phyloP scores from a whole-genome alignment of 169 alveolate genomes.

The Perkinsus marinus region DNA sequence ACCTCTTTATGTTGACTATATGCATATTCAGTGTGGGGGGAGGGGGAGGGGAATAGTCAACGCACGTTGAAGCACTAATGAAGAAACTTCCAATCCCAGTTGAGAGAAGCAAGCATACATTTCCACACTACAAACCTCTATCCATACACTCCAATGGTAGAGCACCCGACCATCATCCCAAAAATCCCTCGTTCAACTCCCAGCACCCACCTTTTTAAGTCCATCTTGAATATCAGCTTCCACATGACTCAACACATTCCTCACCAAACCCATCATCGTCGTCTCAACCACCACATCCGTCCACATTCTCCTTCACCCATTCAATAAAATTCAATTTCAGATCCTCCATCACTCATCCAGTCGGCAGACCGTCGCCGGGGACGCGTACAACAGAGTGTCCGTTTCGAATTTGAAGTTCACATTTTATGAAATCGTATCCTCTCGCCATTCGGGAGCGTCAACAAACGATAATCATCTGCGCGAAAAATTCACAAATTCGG shows the following conservation, averaged over 20 bases:
- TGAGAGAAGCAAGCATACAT: too few species aligned
- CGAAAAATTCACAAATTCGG: slow-evolving; percentile 40
- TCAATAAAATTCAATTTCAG: neutral
- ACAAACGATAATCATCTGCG: slow-evolving; percentile 84
- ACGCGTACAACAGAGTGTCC: slow-evolving; percentile 72
- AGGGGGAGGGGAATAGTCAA: too few species aligned
- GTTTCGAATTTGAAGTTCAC: slow-evolving; percentile 78
- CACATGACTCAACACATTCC: neutral
- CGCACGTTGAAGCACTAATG: too few species aligned
- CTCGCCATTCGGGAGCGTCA: slow-evolving; percentile 77
- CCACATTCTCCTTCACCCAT: neutral
- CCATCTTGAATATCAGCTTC: neutral
- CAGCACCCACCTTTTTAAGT: neutral
- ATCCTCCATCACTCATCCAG: slow-evolving; percentile 61
- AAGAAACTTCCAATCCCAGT: too few species aligned
- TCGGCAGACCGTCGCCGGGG: slow-evolving; percentile 93
- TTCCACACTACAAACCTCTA: neutral
- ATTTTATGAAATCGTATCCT: slow-evolving; percentile 71
- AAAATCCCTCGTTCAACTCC: neutral
- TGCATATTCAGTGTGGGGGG: too few species aligned
- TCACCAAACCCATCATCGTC: neutral
- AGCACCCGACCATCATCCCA: neutral
- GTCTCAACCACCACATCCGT: neutral
- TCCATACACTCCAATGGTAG: neutral
- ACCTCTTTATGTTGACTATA: too few species aligned